These are phyloP conservation scores for Aphanoascus verrucosus DNA, from an alignment of 2,329 filamentous ascomycete species.

Conservation along the genomic window DNA sequence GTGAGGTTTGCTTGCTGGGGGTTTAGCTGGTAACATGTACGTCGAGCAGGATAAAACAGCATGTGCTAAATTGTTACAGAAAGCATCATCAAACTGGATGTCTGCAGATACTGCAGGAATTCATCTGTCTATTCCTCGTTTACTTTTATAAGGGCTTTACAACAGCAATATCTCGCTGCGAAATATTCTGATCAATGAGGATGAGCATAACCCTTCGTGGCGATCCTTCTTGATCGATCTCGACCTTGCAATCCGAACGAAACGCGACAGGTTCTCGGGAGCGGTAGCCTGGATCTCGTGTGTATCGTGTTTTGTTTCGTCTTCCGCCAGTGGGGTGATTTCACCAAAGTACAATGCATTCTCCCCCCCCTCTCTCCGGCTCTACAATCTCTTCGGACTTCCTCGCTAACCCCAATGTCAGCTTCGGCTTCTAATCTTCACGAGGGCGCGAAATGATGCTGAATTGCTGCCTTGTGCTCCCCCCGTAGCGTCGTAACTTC, in stretches of 20 bases:
- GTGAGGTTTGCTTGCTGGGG: background rate
- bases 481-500: background rate
- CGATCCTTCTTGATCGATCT: conserved; percentile 37
- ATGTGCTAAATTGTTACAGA: background rate
- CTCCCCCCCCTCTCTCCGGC: too few species aligned
- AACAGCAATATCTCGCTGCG: conserved; percentile 36
- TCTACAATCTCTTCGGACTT: too few species aligned
- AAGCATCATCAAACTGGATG: background rate
- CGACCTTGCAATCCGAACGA: conserved; percentile 29
- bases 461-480: conserved; percentile 3
- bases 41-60: background rate
- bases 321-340: too few species aligned
- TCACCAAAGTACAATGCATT: too few species aligned
- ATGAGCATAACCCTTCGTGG: conserved; percentile 30
- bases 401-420: too few species aligned
- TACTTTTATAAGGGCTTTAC: too few species aligned
- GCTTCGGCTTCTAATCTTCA: background rate
- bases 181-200: conserved; percentile 41
- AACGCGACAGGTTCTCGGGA: conserved; percentile 28
- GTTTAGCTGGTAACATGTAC: background rate
- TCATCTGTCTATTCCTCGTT: background rate
- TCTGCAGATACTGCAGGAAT: background rate
- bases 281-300: conserved; percentile 15
- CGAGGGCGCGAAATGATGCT: background rate
- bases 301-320: too few species aligned